A percentile compares a stretch with the other conserved stretches of the same genome.
Conservation (phyloP, 2,329 filamentous ascomycete species). For the Rutstroemia sp. region DNA sequence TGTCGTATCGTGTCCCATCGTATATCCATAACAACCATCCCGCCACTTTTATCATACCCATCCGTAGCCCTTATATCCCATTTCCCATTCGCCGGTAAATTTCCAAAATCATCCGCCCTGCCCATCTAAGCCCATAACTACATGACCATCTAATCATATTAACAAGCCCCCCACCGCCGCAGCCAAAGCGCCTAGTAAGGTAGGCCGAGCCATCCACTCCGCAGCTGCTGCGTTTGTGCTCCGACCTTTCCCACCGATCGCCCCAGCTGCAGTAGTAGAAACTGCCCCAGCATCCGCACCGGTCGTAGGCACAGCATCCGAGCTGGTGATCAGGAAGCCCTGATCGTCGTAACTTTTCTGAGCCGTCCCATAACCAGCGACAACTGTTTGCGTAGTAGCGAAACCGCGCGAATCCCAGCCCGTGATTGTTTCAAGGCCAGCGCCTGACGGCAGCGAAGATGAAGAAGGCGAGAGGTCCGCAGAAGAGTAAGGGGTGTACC, state of each 20-base stretch:
- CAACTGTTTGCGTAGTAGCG: constrained; percentile 37
- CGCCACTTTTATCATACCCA: background rate
- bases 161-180: background rate
- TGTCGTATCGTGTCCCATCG: background rate
- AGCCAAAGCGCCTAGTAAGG: background rate
- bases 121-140: background rate
- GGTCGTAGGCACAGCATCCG: constrained; percentile 5
- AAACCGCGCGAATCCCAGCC: constrained; percentile 43
- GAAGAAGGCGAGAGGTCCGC: constrained; percentile 39
- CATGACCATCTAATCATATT: background rate
- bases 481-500: constrained; percentile 44
- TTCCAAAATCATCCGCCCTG: background rate
- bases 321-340: constrained; percentile 35
- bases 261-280: constrained; percentile 11
- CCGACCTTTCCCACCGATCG: constrained; percentile 16
- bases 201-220: constrained; percentile 6
- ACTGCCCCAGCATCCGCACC: constrained; percentile 8
- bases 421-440: constrained; percentile 33
- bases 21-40: background rate
- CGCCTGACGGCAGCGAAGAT: constrained; percentile 30
- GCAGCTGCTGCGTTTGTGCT: constrained; percentile 17
- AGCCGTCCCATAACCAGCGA: constrained; percentile 30
- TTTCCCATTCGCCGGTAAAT: background rate
- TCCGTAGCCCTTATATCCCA: background rate
- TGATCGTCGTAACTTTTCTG: constrained; percentile 37